Percentiles rank a stretch among this genome's conserved stretches.
Evolutionary conservation across 2,329 filamentous ascomycete species (phyloP).

Genomic region (Botrytis galanthina): DNA sequence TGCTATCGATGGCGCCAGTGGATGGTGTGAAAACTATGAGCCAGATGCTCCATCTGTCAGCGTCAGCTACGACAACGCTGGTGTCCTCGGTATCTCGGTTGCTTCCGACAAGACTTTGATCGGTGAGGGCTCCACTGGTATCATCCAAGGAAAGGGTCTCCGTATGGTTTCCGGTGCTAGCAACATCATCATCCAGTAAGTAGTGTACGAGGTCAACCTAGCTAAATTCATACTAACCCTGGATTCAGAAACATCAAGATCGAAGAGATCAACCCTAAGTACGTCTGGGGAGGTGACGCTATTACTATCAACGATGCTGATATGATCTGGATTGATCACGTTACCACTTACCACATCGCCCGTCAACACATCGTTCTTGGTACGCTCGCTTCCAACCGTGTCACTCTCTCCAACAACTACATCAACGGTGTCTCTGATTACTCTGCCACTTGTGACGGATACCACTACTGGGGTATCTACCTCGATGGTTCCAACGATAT

Average conservation of each 20-base stretch:
- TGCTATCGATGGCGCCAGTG: constrained; percentile 48
- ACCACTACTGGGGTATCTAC: constrained; percentile 49
- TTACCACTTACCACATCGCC: constrained; percentile 40
- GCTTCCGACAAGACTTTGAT: constrained; percentile 36
- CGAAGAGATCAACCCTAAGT: constrained; percentile 40
- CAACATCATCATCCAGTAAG: constrained; percentile 32
- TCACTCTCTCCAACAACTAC: constrained; percentile 48
- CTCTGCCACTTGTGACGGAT: constrained; percentile 45
- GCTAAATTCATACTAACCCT: not conserved
- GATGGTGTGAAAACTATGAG: not conserved
- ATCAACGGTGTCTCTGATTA: constrained; percentile 45
- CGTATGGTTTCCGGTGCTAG: constrained; percentile 32
- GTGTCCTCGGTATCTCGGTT: constrained; percentile 31
- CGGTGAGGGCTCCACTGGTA: constrained; percentile 33
- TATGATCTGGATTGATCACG: constrained; percentile 42
- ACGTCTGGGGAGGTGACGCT: constrained; percentile 43
- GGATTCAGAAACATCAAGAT: constrained; percentile 32
- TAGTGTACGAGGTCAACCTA: not conserved
- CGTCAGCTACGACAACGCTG: constrained; percentile 33
- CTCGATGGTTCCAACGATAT: constrained; percentile 43
- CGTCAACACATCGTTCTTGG: constrained; percentile 46
- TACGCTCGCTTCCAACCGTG: constrained; percentile 38
- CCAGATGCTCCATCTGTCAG: constrained; percentile 5
- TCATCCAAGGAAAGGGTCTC: constrained; percentile 36
- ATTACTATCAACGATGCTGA: constrained; percentile 40